These are phyloP conservation scores for Gracilaria gracilis DNA, from an alignment of 23 red algal species.

Conservation along the genomic window DNA sequence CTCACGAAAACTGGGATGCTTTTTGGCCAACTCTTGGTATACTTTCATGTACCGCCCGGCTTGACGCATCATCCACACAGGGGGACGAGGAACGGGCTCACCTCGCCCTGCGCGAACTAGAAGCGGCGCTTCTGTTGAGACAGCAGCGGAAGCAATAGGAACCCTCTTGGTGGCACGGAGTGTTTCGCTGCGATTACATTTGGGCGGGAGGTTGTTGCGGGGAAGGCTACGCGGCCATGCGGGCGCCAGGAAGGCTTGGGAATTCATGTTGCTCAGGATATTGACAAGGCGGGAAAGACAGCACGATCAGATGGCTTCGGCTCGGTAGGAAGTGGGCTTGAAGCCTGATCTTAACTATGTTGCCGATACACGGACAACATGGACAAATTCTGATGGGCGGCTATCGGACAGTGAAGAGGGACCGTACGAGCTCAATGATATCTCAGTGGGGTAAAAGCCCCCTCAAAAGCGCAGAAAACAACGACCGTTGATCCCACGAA, in stretches of 20 bases:
- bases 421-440: no score
- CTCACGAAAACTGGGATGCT: slow-evolving; percentile 96
- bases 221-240: background rate
- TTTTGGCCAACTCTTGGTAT: slow-evolving; percentile 95
- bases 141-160: slow-evolving; percentile 37
- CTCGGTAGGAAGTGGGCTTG: no score
- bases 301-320: no score
- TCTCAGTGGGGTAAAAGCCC: no score
- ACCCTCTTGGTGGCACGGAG: background rate
- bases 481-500: slow-evolving; percentile 9
- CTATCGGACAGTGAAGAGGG: no score
- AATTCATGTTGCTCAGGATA: background rate
- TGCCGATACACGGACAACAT: no score
- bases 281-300: background rate
- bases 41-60: slow-evolving; percentile 98
- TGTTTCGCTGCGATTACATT: background rate
- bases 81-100: slow-evolving; percentile 81
- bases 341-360: no score
- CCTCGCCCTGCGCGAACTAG: slow-evolving; percentile 89
- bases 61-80: slow-evolving; percentile 99
- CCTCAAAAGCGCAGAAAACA: background rate
- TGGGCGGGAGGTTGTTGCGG: slow-evolving; percentile 5
- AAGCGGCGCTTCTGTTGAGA: slow-evolving; percentile 68
- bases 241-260: background rate
- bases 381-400: no score